These are phyloP conservation scores for Trichocladium antarcticum DNA, from an alignment of 495 filamentous ascomycete genomes.

Conservation along the genomic window DNA sequence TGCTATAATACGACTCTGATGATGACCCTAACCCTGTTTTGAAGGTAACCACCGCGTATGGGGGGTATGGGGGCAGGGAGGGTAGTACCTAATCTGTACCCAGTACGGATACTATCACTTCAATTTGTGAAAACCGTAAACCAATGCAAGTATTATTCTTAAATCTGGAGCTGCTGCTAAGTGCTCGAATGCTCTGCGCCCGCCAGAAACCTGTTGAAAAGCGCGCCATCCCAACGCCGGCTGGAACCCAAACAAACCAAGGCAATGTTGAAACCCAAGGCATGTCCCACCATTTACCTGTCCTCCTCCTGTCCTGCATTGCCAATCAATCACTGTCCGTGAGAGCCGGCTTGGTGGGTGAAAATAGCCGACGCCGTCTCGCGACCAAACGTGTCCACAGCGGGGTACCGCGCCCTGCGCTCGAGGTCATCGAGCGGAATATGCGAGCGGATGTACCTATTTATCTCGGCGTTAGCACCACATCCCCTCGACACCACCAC, in stretches of 20 bases:
- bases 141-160: background rate
- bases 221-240: background rate
- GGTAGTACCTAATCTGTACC: too few species aligned
- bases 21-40: too few species aligned
- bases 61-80: too few species aligned
- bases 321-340: constrained; percentile 31
- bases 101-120: too few species aligned
- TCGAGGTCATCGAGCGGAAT: constrained; percentile 60
- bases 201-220: constrained; percentile 1
- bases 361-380: constrained; percentile 31
- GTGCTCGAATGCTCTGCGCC: background rate
- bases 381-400: constrained; percentile 49
- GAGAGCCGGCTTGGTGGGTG: constrained; percentile 37
- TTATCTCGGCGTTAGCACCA: background rate
- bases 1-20: too few species aligned
- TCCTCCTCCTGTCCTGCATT: too few species aligned
- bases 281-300: background rate
- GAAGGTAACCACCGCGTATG: too few species aligned
- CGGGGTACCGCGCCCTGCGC: constrained; percentile 51
- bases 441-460: constrained; percentile 55
- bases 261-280: background rate
- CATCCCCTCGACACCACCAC: background rate
- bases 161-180: background rate
- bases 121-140: too few species aligned
- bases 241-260: background rate